Percentiles rank a stretch among this genome's conserved stretches.
phyloP scores from a whole-genome alignment of 805 yeast species.

The Pichia kluyveri region DNA sequence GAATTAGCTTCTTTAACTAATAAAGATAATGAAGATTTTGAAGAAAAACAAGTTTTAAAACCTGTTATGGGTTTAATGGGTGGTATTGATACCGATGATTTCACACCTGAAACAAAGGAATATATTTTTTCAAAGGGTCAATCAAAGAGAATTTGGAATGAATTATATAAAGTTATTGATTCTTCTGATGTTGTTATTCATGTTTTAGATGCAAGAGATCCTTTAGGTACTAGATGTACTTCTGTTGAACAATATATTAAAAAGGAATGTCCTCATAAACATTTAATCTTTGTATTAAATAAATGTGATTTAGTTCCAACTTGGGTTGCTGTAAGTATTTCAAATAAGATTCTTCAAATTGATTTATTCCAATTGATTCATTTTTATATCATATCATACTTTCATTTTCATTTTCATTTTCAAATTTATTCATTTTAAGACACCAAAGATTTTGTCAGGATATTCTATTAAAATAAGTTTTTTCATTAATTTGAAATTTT shows the following conservation, averaged over 20 bases:
- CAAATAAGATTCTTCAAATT: slow-evolving; percentile 16
- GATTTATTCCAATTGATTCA: background rate
- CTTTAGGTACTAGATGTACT: slow-evolving; percentile 89
- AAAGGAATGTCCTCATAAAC: slow-evolving; percentile 95
- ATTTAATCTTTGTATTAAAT: slow-evolving; percentile 86
- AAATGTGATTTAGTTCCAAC: slow-evolving; percentile 98
- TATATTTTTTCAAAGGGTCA: slow-evolving; percentile 95
- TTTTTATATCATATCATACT: slow-evolving; percentile 1
- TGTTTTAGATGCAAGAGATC: slow-evolving; percentile 96
- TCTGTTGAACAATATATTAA: slow-evolving; percentile 87
- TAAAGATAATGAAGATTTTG: slow-evolving; percentile 47
- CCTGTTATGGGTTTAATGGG: slow-evolving; percentile 79
- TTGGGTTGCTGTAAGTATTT: slow-evolving; percentile 97
- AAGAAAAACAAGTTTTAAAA: slow-evolving; percentile 69
- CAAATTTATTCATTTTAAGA: too few relatives aligned
- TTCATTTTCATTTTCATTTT: slow-evolving; percentile 7
- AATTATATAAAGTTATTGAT: slow-evolving; percentile 91
- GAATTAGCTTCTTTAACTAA: slow-evolving; percentile 60
- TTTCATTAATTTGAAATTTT: slow-evolving; percentile 4
- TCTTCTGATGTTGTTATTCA: slow-evolving; percentile 96
- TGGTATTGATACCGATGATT: slow-evolving; percentile 63
- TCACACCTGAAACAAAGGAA: slow-evolving; percentile 87
- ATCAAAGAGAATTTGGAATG: slow-evolving; percentile 98
- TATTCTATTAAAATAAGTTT: slow-evolving; percentile 25
- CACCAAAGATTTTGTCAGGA: slow-evolving; percentile 83